Base-by-base conservation (phyloP, 2,329 filamentous ascomycete genomes). In the Colletotrichum camelliae region DNA sequence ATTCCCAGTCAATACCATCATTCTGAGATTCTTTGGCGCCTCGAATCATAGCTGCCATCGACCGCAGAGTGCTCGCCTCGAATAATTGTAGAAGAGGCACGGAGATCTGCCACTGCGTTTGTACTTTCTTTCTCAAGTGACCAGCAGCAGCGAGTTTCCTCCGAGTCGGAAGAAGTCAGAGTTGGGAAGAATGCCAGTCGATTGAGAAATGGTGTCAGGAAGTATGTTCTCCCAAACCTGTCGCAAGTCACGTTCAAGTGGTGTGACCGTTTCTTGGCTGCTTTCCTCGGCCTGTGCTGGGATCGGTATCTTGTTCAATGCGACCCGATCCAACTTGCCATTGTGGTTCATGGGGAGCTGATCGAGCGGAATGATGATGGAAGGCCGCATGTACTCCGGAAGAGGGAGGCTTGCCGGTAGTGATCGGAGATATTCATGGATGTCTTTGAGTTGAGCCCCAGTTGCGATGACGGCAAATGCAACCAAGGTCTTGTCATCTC, bases 91-190 rank as follows among this genome's bases (percentile, higher is more conserved):
- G n/a, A 1, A 89, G 78, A 0, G 78, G 76, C 0, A 88, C 10
- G 2, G 57, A 62, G 7, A 83, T 79, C 1, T 77, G 70, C 67
- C 89, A 85, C 0, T 39, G 39, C 2, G 81, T 67, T 2, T 77
- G 77, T 35, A 90, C 84, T 1, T 71, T 70, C 0, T 77, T 67
- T 68, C 86, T 84, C 0, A 91, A 82, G 5, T 76, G 13, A 88
- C 78, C 1, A 87, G 76, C 0, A 86, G 79, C 5, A 88, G 70
- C 0, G 87, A 88, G 70, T 82, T 87, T 7, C 86, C 87, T 4
- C 87, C 87, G 3, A 84, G 76, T 0, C 74, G 72, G 79, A 88
- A 88, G 79, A 89, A 88, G 77, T 86, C 82, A 5, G 85, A 80
- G 4, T 77, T 43, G 0, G 71, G 16, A 0, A 73, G 52, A 9